phyloP scores from a whole-genome alignment of 306 rosid genomes.

The Trichosanthes cucumerina region DNA sequence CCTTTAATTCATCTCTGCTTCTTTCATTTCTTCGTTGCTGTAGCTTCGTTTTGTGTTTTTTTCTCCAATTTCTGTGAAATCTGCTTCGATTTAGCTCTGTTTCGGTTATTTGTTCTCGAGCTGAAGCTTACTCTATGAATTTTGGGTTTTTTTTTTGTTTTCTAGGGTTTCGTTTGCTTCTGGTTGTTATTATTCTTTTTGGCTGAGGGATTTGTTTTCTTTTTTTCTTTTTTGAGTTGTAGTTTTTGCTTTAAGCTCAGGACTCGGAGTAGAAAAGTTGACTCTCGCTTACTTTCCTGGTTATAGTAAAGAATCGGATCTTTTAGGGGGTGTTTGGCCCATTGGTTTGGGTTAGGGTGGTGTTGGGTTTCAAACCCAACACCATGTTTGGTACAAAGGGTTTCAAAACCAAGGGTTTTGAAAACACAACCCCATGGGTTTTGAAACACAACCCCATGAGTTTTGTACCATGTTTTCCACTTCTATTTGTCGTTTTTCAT shows the following conservation, averaged over 20 bases:
- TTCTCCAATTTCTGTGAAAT: not conserved
- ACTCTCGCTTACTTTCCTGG: constrained; percentile 8
- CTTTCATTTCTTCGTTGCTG: not conserved
- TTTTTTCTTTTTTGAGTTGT: not conserved
- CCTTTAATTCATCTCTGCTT: not conserved
- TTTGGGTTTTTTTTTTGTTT: constrained; percentile 14
- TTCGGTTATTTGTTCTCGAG: not conserved
- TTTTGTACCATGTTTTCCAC: too few species aligned
- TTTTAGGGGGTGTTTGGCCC: too few species aligned
- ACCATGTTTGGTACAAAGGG: too few species aligned
- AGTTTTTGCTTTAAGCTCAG: not conserved
- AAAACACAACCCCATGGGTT: too few species aligned
- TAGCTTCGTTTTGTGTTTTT: not conserved
- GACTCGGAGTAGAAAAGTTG: not conserved
- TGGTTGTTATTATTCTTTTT: not conserved
- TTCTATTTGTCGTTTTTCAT: too few species aligned
- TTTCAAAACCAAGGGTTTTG: too few species aligned
- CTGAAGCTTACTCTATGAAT: constrained; percentile 1
- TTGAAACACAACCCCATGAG: too few species aligned
- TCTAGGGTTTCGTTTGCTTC: constrained; percentile 19
- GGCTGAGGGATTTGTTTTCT: not conserved
- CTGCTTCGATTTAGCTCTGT: not conserved
- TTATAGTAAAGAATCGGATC: constrained; percentile 3
- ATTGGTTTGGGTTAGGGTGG: too few species aligned
- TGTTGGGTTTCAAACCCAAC: too few species aligned